Evolutionary conservation across 2,329 filamentous ascomycete species (phyloP).

Genomic region (Akanthomyces dipterigenus): DNA sequence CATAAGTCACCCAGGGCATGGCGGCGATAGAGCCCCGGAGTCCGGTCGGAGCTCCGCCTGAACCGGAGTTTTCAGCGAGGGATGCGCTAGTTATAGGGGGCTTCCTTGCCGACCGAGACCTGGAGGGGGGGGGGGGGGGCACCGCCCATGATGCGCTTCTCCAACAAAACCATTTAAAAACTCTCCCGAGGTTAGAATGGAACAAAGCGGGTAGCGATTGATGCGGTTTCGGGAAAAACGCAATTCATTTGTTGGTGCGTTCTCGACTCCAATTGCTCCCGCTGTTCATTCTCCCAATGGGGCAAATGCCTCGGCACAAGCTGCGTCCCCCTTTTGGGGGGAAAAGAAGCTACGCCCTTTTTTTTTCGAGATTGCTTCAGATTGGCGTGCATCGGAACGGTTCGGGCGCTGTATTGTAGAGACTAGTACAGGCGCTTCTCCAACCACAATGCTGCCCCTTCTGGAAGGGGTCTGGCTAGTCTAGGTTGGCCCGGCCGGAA

Average conservation of each 20-base stretch:
- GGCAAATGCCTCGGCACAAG: slow-evolving; percentile 4
- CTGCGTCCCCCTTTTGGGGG: not conserved
- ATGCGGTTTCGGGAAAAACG: not conserved
- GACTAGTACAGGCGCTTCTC: not conserved
- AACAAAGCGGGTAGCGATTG: slow-evolving; percentile 6
- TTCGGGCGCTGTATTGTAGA: not conserved
- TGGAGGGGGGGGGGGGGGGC: not conserved
- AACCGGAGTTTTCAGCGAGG: slow-evolving; percentile 6
- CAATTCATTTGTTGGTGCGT: not conserved
- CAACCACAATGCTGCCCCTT: no score
- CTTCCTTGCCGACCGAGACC: no score
- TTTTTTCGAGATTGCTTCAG: not conserved
- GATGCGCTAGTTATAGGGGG: no score
- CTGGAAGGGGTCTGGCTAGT: not conserved
- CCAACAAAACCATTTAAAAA: not conserved
- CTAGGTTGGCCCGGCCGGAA: not conserved
- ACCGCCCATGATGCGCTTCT: not conserved
- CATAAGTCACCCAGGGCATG: no score
- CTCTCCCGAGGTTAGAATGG: slow-evolving; percentile 7
- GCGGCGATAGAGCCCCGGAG: slow-evolving; percentile 10
- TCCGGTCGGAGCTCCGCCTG: slow-evolving; percentile 12
- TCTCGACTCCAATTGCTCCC: not conserved
- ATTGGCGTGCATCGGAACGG: slow-evolving; percentile 2
- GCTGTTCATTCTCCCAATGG: not conserved
- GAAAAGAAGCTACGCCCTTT: not conserved